Conservation (phyloP, 345 rosid genomes). For the Eucalyptus curtisii region DNA sequence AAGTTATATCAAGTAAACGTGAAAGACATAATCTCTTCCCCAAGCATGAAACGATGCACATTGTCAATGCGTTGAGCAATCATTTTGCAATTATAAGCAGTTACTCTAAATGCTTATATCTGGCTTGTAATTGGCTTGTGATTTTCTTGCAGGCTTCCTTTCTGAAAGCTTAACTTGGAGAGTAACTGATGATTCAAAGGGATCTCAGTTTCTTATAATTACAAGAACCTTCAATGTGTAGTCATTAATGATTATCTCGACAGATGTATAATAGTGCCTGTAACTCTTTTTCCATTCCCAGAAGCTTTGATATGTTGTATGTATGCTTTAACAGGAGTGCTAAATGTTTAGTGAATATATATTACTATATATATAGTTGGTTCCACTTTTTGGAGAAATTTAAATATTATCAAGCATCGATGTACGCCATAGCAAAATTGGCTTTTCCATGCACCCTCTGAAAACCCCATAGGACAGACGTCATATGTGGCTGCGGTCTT, state of each 20-base stretch:
- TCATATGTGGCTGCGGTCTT: not conserved
- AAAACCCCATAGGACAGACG: not conserved
- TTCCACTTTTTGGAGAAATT: not conserved
- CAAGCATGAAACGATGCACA: not conserved
- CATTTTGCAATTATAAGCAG: not conserved
- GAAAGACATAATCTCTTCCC: not conserved
- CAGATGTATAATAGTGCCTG: not conserved
- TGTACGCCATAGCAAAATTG: not conserved
- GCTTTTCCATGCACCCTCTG: not conserved
- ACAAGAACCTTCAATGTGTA: not conserved
- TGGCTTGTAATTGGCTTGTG: not conserved
- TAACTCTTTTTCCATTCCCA: not conserved
- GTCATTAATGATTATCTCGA: not conserved
- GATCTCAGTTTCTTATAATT: not conserved
- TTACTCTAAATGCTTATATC: not conserved
- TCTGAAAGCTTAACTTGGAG: not conserved
- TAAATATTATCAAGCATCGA: not conserved
- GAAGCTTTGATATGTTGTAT: not conserved
- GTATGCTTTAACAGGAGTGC: not conserved
- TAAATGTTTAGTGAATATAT: not conserved
- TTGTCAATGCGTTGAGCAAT: not conserved
- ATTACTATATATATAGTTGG: not conserved
- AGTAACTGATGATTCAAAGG: not conserved
- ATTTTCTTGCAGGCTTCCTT: constrained; percentile 13
- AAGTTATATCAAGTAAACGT: not conserved